Evolutionary conservation across 78 protist species (phyloP).

Genomic region (Emiliania huxleyi): DNA sequence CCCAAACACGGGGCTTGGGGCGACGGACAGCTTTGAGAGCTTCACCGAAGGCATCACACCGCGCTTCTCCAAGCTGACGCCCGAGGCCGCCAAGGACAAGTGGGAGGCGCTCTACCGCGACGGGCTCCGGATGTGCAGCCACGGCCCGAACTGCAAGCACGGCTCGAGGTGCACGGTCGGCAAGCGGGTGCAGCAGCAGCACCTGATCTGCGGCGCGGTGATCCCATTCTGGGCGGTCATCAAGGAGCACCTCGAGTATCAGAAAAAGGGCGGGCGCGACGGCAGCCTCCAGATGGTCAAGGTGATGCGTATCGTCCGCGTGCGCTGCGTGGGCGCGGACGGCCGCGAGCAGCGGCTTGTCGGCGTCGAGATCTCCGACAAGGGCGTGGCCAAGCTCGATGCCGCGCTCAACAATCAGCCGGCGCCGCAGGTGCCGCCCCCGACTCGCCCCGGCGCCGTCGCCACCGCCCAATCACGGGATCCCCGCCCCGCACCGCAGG

Average conservation of each 20-base stretch:
- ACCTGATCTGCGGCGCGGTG: not conserved
- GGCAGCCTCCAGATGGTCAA: not conserved
- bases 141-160: not conserved
- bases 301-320: not conserved
- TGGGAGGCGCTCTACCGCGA: not conserved
- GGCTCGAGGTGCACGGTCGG: not conserved
- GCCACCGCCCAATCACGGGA: too few relatives aligned
- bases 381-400: not conserved
- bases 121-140: not conserved
- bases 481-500: too few relatives aligned
- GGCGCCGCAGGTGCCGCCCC: too few relatives aligned
- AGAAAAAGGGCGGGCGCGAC: not conserved
- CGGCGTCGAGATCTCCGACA: not conserved
- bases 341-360: not conserved
- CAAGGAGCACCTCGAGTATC: not conserved
- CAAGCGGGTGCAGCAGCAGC: not conserved
- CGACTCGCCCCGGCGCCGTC: too few relatives aligned
- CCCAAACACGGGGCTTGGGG: not conserved
- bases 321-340: not conserved
- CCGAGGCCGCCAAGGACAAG: not conserved
- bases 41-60: not conserved
- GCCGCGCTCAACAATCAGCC: not conserved
- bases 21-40: not conserved
- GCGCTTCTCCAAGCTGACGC: not conserved
- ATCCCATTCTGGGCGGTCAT: not conserved